Percentiles rank a stretch among this genome's conserved stretches.
phyloP scores from a whole-genome alignment of 169 alveolate species.

The Toxoplasma gondii region DNA sequence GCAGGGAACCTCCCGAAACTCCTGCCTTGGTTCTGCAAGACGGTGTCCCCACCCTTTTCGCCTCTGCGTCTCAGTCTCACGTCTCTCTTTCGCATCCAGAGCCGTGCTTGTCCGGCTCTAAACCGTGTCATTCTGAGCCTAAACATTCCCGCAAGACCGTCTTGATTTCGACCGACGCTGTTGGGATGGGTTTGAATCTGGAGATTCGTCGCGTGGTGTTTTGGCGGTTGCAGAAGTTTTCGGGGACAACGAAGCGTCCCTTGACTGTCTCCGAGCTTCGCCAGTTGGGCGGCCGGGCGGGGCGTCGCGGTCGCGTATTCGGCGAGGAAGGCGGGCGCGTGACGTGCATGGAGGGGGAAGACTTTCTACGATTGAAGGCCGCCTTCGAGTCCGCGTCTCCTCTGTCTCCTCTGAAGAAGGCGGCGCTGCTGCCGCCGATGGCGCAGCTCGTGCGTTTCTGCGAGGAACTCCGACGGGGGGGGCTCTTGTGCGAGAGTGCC shows the following conservation, averaged over 20 bases:
- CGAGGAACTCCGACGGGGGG: neutral
- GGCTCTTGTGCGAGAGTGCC: neutral
- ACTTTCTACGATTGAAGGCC: constrained; percentile 1
- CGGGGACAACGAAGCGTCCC: constrained; percentile 73
- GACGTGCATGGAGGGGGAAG: constrained; percentile 48
- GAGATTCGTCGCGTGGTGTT: constrained; percentile 88
- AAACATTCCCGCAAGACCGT: constrained; percentile 61
- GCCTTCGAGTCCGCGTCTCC: constrained; percentile 32
- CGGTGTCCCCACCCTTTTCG: no score
- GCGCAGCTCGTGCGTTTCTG: constrained; percentile 25
- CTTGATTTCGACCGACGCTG: constrained; percentile 93
- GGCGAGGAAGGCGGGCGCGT: constrained; percentile 63
- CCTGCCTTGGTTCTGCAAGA: no score
- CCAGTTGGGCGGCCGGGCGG: constrained; percentile 94
- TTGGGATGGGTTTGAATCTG: constrained; percentile 94
- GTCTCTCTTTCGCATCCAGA: no score
- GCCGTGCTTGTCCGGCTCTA: no score
- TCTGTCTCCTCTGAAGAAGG: neutral
- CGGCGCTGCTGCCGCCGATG: constrained; percentile 34
- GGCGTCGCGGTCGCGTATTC: constrained; percentile 79
- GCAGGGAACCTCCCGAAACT: no score
- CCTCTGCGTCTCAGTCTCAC: no score
- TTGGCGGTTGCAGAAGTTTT: constrained; percentile 78
- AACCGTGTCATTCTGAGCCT: no score
- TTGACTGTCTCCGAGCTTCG: constrained; percentile 81